Conservation (phyloP, 805 yeast species). For the Hanseniaspora nectarophila region DNA sequence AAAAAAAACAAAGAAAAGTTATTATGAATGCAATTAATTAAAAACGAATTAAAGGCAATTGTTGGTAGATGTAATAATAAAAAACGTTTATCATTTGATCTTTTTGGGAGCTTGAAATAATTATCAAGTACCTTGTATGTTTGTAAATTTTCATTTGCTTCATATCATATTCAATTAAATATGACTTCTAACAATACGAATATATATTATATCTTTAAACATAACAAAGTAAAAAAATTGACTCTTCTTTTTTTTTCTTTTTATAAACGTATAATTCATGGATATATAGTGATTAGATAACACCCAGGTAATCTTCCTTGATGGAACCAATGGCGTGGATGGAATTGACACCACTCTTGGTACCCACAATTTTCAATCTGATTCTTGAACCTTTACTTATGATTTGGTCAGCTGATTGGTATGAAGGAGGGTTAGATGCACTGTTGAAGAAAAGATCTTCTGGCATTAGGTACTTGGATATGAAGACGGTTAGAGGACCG, state of each 20-base stretch:
- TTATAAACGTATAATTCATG: too few species aligned
- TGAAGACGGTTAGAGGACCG: conserved; percentile 90
- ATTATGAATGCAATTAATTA: too few species aligned
- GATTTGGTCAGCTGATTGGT: conserved; percentile 86
- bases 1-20: neutral
- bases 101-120: too few species aligned
- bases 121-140: too few species aligned
- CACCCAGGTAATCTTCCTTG: conserved; percentile 94
- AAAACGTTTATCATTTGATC: conserved; percentile 1
- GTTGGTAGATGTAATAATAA: neutral
- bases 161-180: neutral
- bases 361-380: conserved; percentile 90
- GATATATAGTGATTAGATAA: conserved; percentile 27
- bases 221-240: too few species aligned
- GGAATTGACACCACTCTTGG: conserved; percentile 92
- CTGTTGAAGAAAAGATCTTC: conserved; percentile 88
- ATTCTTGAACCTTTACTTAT: conserved; percentile 90
- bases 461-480: conserved; percentile 88
- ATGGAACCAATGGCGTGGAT: conserved; percentile 96
- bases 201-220: too few species aligned
- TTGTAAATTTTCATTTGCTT: too few species aligned
- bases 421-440: conserved; percentile 96
- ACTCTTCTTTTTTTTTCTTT: too few species aligned
- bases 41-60: too few species aligned
- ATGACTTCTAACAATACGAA: too few species aligned